phyloP scores from a whole-genome alignment of 2,329 filamentous ascomycete species.

The Golovinomyces cichoracearum region DNA sequence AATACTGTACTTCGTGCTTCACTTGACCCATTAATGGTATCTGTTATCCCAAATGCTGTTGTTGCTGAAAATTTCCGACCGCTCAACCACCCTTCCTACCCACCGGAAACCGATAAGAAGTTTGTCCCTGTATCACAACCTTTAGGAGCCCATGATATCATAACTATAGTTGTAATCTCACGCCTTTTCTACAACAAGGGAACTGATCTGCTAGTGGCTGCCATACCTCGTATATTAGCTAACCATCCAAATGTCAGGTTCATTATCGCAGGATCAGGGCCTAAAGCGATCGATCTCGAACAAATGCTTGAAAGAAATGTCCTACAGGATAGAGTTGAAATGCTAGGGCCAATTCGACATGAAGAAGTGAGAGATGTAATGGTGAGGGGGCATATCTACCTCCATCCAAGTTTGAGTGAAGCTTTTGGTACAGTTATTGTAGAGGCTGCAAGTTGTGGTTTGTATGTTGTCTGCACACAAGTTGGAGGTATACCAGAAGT shows the following conservation, averaged over 20 bases:
- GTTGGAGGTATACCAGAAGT: slow-evolving; percentile 96
- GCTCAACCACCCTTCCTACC: slow-evolving; percentile 24
- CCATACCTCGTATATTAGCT: slow-evolving; percentile 74
- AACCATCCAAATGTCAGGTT: slow-evolving; percentile 83
- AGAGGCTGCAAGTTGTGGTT: slow-evolving; percentile 78
- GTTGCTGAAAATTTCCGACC: slow-evolving; percentile 91
- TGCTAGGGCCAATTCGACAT: slow-evolving; percentile 76
- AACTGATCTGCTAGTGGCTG: slow-evolving; percentile 85
- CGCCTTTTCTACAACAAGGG: slow-evolving; percentile 98
- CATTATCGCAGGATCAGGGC: slow-evolving; percentile 83
- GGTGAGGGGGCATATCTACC: slow-evolving; percentile 86
- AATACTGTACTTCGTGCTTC: slow-evolving; percentile 90
- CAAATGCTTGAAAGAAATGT: slow-evolving; percentile 95
- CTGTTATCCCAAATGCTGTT: slow-evolving; percentile 89
- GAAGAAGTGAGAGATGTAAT: slow-evolving; percentile 95
- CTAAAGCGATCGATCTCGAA: slow-evolving; percentile 90
- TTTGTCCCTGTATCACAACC: slow-evolving; percentile 29
- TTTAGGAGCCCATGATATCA: slow-evolving; percentile 57
- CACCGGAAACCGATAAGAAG: slow-evolving; percentile 16
- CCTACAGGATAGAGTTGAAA: slow-evolving; percentile 73
- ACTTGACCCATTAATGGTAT: slow-evolving; percentile 87
- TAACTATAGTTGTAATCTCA: slow-evolving; percentile 92
- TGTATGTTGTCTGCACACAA: slow-evolving; percentile 90
- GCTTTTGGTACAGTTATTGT: slow-evolving; percentile 96
- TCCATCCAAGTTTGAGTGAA: slow-evolving; percentile 84